A percentile compares a stretch with the other conserved stretches of the same genome.
Conservation (phyloP, 805 yeast species). For the Wickerhamiella kurtzmanii region DNA sequence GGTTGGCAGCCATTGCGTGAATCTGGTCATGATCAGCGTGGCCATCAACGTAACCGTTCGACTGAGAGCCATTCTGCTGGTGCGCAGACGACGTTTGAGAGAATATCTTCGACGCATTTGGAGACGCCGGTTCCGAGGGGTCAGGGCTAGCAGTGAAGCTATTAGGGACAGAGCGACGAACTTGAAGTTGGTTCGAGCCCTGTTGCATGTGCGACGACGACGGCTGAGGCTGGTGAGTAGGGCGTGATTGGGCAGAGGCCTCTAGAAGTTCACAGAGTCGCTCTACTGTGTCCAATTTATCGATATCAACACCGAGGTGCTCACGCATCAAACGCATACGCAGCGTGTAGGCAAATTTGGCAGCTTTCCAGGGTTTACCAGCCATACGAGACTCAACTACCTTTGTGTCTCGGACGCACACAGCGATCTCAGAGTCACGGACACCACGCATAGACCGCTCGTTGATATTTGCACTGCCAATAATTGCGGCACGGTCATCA, state of each 20-base stretch:
- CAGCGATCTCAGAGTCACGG: slow-evolving; percentile 91
- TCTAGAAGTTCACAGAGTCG: slow-evolving; percentile 13
- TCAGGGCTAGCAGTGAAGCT: too few species aligned
- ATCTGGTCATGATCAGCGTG: background rate
- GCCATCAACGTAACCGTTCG: background rate
- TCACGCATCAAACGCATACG: slow-evolving; percentile 92
- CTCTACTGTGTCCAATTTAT: slow-evolving; percentile 19
- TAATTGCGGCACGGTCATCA: slow-evolving; percentile 85
- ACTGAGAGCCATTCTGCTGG: background rate
- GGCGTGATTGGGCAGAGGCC: slow-evolving; percentile 1
- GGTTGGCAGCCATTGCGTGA: background rate
- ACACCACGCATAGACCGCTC: slow-evolving; percentile 92
- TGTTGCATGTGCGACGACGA: too few species aligned
- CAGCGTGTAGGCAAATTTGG: slow-evolving; percentile 76
- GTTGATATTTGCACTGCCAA: slow-evolving; percentile 94
- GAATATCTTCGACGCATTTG: too few species aligned
- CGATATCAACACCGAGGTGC: slow-evolving; percentile 73
- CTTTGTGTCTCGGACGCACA: slow-evolving; percentile 65
- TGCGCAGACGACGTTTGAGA: too few species aligned
- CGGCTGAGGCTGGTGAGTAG: background rate
- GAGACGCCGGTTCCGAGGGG: too few species aligned
- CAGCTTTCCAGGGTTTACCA: slow-evolving; percentile 69
- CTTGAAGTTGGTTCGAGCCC: too few species aligned
- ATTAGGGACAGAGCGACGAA: too few species aligned
- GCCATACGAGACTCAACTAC: slow-evolving; percentile 49